Evolutionary conservation across 148 eudicot genomes (phyloP).

Genomic region (Amaranthus palmeri): DNA sequence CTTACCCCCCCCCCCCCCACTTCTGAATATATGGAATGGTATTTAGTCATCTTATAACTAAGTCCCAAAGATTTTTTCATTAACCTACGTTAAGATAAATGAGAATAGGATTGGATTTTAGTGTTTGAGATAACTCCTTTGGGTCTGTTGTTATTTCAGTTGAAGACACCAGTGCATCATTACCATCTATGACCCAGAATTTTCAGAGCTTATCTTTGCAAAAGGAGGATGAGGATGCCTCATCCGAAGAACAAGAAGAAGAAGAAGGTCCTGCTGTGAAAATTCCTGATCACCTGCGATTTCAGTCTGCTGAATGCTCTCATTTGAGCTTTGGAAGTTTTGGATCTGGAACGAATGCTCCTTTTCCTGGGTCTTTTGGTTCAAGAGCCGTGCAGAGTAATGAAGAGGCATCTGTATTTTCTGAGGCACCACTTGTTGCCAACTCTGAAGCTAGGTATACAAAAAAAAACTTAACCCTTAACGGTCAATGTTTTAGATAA

Average conservation of each 20-base stretch:
- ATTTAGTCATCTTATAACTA: too few relatives aligned
- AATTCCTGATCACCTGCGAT: constrained; percentile 82
- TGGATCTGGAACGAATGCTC: constrained; percentile 49
- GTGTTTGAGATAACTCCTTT: neutral
- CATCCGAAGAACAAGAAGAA: constrained; percentile 31
- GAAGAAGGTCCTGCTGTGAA: constrained; percentile 65
- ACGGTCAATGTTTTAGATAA: neutral
- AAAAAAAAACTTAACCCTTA: neutral
- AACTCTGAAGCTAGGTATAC: constrained; percentile 41
- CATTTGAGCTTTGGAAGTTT: constrained; percentile 97
- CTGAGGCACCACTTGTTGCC: constrained; percentile 46
- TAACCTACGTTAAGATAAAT: neutral
- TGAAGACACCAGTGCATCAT: constrained; percentile 35
- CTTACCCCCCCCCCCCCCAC: too few relatives aligned
- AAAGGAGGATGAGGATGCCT: constrained; percentile 39
- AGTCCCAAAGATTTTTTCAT: too few relatives aligned
- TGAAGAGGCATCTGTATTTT: constrained; percentile 39
- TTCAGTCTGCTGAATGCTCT: constrained; percentile 64
- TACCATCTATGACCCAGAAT: constrained; percentile 58
- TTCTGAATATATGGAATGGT: too few relatives aligned
- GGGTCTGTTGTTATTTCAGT: constrained; percentile 15
- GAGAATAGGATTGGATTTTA: too few relatives aligned
- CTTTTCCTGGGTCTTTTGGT: constrained; percentile 46
- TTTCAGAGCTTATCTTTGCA: constrained; percentile 57
- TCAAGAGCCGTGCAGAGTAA: constrained; percentile 38